Evolutionary conservation across 208 protist genomes (phyloP), one percentile per base, ranked within the genome.

Genomic region (Tetramitus jugosus): DNA sequence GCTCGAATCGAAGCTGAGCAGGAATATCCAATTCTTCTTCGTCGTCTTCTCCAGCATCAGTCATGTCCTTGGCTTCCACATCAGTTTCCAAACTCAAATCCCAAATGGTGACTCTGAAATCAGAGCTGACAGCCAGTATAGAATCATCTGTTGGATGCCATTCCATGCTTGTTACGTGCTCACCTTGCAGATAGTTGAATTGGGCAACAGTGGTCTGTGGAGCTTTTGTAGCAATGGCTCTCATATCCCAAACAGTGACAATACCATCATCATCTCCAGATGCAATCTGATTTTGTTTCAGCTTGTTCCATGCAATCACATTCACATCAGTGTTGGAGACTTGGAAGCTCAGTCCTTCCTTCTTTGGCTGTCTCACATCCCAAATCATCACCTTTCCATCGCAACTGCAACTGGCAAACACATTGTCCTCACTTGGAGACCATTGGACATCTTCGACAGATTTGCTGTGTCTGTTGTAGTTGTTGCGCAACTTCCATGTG

Each of bases 361-460:
- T 78, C 49, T 92, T 93, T n/a, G n/a, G n/a, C 78, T 92, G 87
- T n/a, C 92, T 86, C n/a, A 87, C 89, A 82, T 95, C 92, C 88
- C 89, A 95, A 68, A 95, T 91, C 87, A 92, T 85, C 39, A 94
- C 87, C 20, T 81, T 81, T 39, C 90, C 90, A 35, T 90, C 91
- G 62, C 86, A 88, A 60, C 90, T 86, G 23, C 90, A 86, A 8
- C 85, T 83, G 71, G 93, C 86, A 78, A 95, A 89, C 40, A 95
- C 92, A 71, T 89, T 88, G 29, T 84, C 82, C 87, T 98, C 95
- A 26, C 85, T 95, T 43, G 95, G 94, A 76, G 88, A 94, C 93
- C 94, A 98, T 82, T 96, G 90, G 26, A 99, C 88, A 84, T 99
- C 96, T 86, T 98, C 95, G 52, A 98, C 91, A 1, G 92, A 95